A percentile compares a stretch with the other conserved stretches of the same genome.
Evolutionary conservation across 83 land plant species (phyloP).

Genomic region (Thuja plicata): DNA sequence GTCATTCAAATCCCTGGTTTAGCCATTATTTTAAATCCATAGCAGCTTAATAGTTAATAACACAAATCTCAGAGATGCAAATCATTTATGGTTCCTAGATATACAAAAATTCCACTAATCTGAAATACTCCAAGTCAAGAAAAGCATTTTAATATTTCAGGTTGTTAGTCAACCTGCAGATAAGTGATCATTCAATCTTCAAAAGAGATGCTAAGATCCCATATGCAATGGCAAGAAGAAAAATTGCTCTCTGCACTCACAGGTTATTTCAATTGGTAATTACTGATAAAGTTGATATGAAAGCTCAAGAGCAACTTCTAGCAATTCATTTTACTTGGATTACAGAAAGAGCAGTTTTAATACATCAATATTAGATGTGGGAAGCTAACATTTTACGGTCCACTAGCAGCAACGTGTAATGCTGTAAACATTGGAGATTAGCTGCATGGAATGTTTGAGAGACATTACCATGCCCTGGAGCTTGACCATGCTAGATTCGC

Average conservation of each 20-base stretch:
- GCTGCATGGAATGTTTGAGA: neutral
- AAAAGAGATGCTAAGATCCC: neutral
- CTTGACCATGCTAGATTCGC: neutral
- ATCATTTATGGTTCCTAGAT: neutral
- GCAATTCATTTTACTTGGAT: neutral
- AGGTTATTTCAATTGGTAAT: neutral
- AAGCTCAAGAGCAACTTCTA: neutral
- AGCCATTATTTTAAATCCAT: neutral
- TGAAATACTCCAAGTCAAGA: neutral
- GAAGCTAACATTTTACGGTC: neutral
- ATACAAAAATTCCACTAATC: neutral
- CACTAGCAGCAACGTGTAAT: neutral
- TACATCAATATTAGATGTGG: neutral
- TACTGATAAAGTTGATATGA: neutral
- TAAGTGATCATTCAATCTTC: neutral
- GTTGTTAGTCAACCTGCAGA: neutral
- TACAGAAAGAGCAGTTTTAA: neutral
- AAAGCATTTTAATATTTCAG: neutral
- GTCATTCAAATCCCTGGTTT: neutral
- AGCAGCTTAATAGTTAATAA: neutral
- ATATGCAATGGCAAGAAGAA: neutral
- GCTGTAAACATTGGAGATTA: neutral
- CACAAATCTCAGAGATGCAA: neutral
- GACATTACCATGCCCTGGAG: neutral
- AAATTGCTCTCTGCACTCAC: neutral